Evolutionary conservation across 345 rosid genomes (phyloP).

Genomic region (Arabidopsis suecica): DNA sequence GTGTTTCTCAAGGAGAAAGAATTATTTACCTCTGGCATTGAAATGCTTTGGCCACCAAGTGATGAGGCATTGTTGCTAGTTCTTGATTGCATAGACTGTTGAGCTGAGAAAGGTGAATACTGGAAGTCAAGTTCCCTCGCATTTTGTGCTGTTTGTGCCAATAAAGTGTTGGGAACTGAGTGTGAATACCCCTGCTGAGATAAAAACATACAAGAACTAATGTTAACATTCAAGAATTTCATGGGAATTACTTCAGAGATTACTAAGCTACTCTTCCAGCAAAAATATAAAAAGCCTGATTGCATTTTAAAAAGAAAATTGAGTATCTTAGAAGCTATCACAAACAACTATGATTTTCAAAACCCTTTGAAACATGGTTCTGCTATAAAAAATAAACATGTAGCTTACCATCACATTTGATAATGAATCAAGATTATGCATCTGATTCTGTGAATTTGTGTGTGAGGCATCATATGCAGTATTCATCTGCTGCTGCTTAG

Average conservation of each 20-base stretch:
- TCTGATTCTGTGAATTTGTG: conserved; percentile 62
- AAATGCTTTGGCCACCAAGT: conserved; percentile 66
- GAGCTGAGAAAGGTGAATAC: conserved; percentile 75
- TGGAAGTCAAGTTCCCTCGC: conserved; percentile 84
- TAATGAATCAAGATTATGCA: conserved; percentile 72
- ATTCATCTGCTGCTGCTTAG: conserved; percentile 66
- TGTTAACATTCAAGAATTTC: not conserved
- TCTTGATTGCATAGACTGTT: conserved; percentile 74
- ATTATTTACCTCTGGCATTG: conserved; percentile 78
- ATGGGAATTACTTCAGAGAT: not conserved
- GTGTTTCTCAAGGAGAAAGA: conserved; percentile 1
- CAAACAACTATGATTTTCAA: not conserved
- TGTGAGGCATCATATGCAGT: conserved; percentile 61
- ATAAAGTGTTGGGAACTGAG: conserved; percentile 69
- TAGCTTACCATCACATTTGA: conserved; percentile 78
- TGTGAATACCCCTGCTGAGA: conserved; percentile 70
- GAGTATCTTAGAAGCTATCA: not conserved
- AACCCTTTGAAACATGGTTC: not conserved
- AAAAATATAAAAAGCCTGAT: conserved; percentile 8
- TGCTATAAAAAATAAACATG: not conserved
- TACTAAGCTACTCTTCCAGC: conserved; percentile 2
- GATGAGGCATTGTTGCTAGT: conserved; percentile 70
- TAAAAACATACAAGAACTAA: conserved; percentile 29
- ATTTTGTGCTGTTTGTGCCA: conserved; percentile 73
- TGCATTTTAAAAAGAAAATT: conserved; percentile 8